Conservation (phyloP, 805 yeast genomes). For the Lachancea meyersii region DNA sequence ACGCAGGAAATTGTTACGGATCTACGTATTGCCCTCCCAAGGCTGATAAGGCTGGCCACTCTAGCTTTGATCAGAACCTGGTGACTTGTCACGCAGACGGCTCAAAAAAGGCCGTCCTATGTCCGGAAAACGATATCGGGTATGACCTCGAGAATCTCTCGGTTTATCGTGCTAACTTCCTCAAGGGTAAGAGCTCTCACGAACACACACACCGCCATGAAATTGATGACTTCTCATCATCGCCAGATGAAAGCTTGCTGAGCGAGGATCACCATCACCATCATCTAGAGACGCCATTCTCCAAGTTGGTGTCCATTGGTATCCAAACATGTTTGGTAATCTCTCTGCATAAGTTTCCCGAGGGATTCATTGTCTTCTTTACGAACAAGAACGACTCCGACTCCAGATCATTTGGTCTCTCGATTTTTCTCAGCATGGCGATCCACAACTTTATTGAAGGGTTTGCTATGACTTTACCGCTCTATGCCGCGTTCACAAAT, state of each 20-base stretch:
- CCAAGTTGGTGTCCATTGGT: constrained; percentile 79
- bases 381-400: constrained; percentile 55
- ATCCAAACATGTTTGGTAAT: constrained; percentile 85
- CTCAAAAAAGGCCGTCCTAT: constrained; percentile 13
- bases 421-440: constrained; percentile 77
- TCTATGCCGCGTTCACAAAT: constrained; percentile 67
- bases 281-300: constrained; percentile 68
- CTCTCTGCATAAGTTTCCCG: constrained; percentile 87
- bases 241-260: constrained; percentile 7
- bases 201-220: constrained; percentile 8
- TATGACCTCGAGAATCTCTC: constrained; percentile 33
- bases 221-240: constrained; percentile 14
- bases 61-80: neutral
- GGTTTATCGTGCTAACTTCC: constrained; percentile 28
- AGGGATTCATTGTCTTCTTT: constrained; percentile 78
- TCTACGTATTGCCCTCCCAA: constrained; percentile 17
- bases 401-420: constrained; percentile 50
- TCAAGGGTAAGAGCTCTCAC: constrained; percentile 12
- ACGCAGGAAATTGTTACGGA: constrained; percentile 12
- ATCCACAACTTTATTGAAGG: constrained; percentile 94
- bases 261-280: constrained; percentile 59
- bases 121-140: constrained; percentile 33
- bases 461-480: constrained; percentile 85
- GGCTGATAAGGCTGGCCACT: constrained; percentile 6
- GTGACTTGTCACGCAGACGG: constrained; percentile 3